Conservation (phyloP, 1,284 basidiomycete species). For the Kalmanozyma brasiliensis region DNA sequence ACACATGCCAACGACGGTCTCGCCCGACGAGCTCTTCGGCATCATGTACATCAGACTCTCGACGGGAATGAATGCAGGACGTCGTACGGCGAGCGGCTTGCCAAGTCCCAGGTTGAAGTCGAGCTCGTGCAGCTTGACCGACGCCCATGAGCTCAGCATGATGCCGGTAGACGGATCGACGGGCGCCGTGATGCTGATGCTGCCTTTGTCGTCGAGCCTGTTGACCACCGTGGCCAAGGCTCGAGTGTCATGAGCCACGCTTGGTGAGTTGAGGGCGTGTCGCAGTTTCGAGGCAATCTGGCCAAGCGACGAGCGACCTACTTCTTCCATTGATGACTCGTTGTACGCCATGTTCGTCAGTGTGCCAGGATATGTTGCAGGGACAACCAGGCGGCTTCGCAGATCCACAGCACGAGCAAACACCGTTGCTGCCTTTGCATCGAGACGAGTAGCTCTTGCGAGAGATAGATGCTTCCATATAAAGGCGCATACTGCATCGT, state of each 20-base stretch:
- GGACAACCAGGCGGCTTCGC: conserved; percentile 3
- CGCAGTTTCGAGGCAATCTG: conserved; percentile 4
- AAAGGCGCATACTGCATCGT: conserved; percentile 7
- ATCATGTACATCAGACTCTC: conserved; percentile 14
- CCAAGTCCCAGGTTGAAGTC: conserved; percentile 4
- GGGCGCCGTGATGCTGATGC: conserved; percentile 10
- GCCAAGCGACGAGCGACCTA: conserved; percentile 1
- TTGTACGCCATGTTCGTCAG: conserved; percentile 12
- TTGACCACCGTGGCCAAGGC: conserved; percentile 4
- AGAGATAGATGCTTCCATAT: conserved; percentile 7
- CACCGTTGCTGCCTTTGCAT: background rate
- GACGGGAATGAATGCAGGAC: conserved; percentile 2
- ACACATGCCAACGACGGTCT: conserved; percentile 7
- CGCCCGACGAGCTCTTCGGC: conserved; percentile 2
- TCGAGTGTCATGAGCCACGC: conserved; percentile 1
- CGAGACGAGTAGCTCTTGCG: conserved; percentile 2
- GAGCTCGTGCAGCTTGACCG: conserved; percentile 4
- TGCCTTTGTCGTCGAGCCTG: conserved; percentile 1
- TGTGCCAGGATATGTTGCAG: conserved; percentile 4
- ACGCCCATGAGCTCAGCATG: conserved; percentile 11
- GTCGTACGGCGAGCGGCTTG: conserved; percentile 1
- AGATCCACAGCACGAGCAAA: conserved; percentile 9
- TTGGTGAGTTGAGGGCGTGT: conserved; percentile 1
- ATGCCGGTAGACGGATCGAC: conserved; percentile 5
- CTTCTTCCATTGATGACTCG: background rate